phyloP scores from a whole-genome alignment of 495 filamentous ascomycete species.

The Tirmania nivea region DNA sequence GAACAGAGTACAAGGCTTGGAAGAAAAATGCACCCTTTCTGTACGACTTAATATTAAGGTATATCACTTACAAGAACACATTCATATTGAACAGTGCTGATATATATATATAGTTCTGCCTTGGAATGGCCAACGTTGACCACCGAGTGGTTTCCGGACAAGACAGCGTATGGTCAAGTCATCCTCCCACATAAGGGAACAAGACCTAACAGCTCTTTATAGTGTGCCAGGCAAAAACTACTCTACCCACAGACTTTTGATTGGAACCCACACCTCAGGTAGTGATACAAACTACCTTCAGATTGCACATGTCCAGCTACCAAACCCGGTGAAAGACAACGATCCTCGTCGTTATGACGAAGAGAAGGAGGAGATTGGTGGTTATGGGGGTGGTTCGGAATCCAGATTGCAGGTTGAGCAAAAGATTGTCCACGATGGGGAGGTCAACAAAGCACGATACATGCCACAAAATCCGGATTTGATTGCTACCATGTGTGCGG shows the following conservation, averaged over 20 bases:
- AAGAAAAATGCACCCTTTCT: conserved; percentile 99
- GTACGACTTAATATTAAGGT: conserved; percentile 85
- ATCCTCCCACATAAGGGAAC: background rate
- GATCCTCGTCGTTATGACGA: conserved; percentile 67
- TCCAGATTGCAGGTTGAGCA: conserved; percentile 79
- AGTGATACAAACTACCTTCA: conserved; percentile 81
- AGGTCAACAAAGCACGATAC: conserved; percentile 97
- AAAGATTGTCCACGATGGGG: conserved; percentile 86
- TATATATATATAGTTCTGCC: conserved; percentile 40
- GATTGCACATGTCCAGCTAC: conserved; percentile 78
- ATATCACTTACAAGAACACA: background rate
- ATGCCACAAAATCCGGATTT: conserved; percentile 95
- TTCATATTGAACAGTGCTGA: background rate
- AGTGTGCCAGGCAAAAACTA: conserved; percentile 50
- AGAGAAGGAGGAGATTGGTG: conserved; percentile 75
- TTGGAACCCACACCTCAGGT: conserved; percentile 86
- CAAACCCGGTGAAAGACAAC: conserved; percentile 51
- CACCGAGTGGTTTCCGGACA: conserved; percentile 94
- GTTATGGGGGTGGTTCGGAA: conserved; percentile 47
- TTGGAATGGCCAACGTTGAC: conserved; percentile 96
- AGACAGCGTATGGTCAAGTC: conserved; percentile 42
- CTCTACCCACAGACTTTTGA: conserved; percentile 69
- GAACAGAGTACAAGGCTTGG: conserved; percentile 94
- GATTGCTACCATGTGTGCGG: conserved; percentile 80
- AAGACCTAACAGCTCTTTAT: background rate